These are phyloP conservation scores for Sarocladiaceae sp. DNA, from an alignment of 2,329 filamentous ascomycete species.

Conservation along the genomic window DNA sequence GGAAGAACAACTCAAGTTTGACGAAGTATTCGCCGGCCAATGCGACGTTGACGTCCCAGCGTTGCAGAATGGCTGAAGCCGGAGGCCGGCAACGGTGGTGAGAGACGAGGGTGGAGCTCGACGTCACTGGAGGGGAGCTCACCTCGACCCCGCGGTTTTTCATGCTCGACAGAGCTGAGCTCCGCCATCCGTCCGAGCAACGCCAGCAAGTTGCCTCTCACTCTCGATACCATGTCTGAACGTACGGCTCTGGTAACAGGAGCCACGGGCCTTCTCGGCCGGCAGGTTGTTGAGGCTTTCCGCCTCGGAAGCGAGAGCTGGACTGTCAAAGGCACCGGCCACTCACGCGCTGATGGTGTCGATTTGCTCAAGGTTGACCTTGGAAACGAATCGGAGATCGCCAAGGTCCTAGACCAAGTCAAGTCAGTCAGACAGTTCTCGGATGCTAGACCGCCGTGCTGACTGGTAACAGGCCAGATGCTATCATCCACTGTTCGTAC, in stretches of 20 bases:
- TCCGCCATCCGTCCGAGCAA: too few relatives aligned
- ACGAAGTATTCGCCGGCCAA: too few relatives aligned
- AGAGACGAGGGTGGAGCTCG: too few relatives aligned
- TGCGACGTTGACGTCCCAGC: too few relatives aligned
- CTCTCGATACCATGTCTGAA: slow-evolving; percentile 20
- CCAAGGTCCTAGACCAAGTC: slow-evolving; percentile 42
- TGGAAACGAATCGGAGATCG: slow-evolving; percentile 38
- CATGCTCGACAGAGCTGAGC: too few relatives aligned
- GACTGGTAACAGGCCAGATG: slow-evolving; percentile 52
- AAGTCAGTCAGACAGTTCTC: slow-evolving; percentile 36
- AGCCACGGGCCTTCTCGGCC: slow-evolving; percentile 75
- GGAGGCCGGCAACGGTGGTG: too few relatives aligned
- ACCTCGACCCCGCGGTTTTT: too few relatives aligned
- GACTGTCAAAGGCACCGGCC: slow-evolving; percentile 66
- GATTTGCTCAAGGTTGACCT: slow-evolving; percentile 58
- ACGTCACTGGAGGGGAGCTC: too few relatives aligned
- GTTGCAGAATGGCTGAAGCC: too few relatives aligned
- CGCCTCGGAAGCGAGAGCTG: slow-evolving; percentile 43
- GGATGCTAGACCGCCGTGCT: neutral
- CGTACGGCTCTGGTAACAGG: slow-evolving; percentile 69
- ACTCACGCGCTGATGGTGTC: slow-evolving; percentile 65
- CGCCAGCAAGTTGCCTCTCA: neutral
- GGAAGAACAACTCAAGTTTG: too few relatives aligned
- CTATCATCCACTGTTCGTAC: slow-evolving; percentile 71
- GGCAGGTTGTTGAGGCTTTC: slow-evolving; percentile 70